Evolutionary conservation across 2,329 filamentous ascomycete species (phyloP).

Genomic region (Microcyclosporella mali): DNA sequence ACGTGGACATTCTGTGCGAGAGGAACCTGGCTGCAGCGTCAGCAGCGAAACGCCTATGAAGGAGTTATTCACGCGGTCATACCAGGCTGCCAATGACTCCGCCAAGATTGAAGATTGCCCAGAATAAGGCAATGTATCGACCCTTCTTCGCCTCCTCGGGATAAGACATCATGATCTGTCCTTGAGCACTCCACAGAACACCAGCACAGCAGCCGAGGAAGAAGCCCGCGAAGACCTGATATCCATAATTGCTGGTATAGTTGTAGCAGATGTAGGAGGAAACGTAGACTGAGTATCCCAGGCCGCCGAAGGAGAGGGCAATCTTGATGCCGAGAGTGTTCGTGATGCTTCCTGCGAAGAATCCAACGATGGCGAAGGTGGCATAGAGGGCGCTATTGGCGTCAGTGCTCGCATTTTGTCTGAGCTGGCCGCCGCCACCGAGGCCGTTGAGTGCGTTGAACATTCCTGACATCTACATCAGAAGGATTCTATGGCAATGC

Average conservation of each 20-base stretch:
- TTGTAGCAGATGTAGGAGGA: constrained; percentile 64
- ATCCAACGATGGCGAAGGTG: constrained; percentile 61
- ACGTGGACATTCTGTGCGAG: constrained; percentile 64
- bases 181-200: constrained; percentile 74
- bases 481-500: background rate
- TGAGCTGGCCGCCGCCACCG: constrained; percentile 44
- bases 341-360: constrained; percentile 63
- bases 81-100: constrained; percentile 70
- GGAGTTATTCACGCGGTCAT: background rate
- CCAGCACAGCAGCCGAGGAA: constrained; percentile 71
- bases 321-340: constrained; percentile 66
- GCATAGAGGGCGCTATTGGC: constrained; percentile 65
- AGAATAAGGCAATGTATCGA: constrained; percentile 81
- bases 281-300: constrained; percentile 71
- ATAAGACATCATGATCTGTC: constrained; percentile 84
- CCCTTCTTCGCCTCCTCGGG: constrained; percentile 75
- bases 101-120: constrained; percentile 89
- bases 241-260: constrained; percentile 48
- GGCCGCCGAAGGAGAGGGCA: constrained; percentile 63
- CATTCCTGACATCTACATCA: constrained; percentile 33
- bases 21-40: constrained; percentile 44
- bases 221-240: constrained; percentile 68
- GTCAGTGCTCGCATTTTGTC: constrained; percentile 50
- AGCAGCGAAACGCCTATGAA: constrained; percentile 18
- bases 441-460: constrained; percentile 47